A percentile compares a stretch with the other conserved stretches of the same genome.
Conservation (phyloP, 305 asterid species). For the Fraxinus platypoda region DNA sequence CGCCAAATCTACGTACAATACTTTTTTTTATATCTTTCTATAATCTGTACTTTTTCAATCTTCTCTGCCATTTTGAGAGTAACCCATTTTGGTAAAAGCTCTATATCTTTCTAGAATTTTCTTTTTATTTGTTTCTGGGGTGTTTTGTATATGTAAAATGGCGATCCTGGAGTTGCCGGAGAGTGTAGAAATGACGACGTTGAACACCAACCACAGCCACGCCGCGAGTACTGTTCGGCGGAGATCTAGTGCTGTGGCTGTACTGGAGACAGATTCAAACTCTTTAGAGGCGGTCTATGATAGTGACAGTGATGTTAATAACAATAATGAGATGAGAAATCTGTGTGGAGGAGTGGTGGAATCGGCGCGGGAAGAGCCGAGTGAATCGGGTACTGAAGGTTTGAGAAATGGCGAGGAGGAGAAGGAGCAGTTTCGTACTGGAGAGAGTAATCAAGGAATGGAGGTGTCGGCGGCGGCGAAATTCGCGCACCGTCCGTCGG, state of each 20-base stretch:
- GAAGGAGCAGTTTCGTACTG: constrained; percentile 37
- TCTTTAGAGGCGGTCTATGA: neutral
- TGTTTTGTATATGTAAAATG: neutral
- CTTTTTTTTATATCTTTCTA: neutral
- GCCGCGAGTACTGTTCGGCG: neutral
- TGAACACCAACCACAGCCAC: neutral
- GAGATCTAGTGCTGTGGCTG: neutral
- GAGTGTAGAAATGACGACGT: neutral
- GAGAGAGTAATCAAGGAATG: constrained; percentile 29
- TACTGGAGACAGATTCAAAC: neutral
- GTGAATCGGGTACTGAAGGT: constrained; percentile 28
- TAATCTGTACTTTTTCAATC: neutral
- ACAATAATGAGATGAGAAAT: constrained; percentile 31
- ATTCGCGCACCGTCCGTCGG: constrained; percentile 68
- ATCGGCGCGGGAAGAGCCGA: constrained; percentile 31
- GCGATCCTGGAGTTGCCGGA: neutral
- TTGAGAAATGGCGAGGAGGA: constrained; percentile 26
- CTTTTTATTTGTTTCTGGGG: neutral
- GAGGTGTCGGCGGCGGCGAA: constrained; percentile 33
- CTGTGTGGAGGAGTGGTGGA: constrained; percentile 29
- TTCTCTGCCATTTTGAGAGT: neutral
- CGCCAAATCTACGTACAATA: neutral
- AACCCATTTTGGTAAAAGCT: neutral
- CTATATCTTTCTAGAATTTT: neutral
- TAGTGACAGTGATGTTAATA: constrained; percentile 13